phyloP scores from a whole-genome alignment of 2,329 filamentous ascomycete genomes.

The Pezizomycotina sp. region DNA sequence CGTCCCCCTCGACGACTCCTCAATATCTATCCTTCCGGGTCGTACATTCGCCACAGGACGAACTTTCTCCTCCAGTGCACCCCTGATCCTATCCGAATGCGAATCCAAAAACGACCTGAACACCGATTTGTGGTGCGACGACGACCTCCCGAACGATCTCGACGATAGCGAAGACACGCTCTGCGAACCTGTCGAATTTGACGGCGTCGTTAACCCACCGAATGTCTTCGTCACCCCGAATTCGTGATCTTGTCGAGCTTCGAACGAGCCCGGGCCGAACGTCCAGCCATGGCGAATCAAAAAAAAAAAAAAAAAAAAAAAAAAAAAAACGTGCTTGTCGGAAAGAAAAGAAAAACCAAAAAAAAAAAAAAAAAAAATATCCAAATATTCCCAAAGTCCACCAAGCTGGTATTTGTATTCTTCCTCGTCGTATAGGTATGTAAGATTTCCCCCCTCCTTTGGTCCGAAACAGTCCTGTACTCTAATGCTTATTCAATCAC shows the following conservation, averaged over 20 bases:
- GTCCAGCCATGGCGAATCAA: conserved; percentile 1
- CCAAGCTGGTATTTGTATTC: neutral
- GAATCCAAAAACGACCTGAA: conserved; percentile 23
- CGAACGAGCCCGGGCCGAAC: conserved; percentile 24
- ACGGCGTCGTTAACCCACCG: conserved; percentile 23
- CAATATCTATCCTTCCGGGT: too few relatives aligned
- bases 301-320: conserved; percentile 1
- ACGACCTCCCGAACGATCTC: conserved; percentile 16
- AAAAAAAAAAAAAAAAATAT: neutral
- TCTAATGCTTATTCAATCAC: neutral
- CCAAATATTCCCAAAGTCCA: neutral
- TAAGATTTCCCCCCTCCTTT: neutral
- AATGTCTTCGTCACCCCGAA: conserved; percentile 21
- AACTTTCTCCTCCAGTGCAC: conserved; percentile 19
- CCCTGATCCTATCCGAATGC: conserved; percentile 24
- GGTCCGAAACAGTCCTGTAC: neutral
- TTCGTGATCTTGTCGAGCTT: conserved; percentile 25
- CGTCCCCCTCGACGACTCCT: conserved; percentile 12
- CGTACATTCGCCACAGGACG: conserved; percentile 13
- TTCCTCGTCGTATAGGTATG: neutral
- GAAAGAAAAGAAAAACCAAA: neutral
- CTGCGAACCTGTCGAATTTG: conserved; percentile 21
- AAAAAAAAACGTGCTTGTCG: conserved; percentile 3
- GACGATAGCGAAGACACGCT: conserved; percentile 19
- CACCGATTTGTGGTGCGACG: conserved; percentile 19